Evolutionary conservation across 805 yeast species (phyloP).

Genomic region (Yarrowia sp.): DNA sequence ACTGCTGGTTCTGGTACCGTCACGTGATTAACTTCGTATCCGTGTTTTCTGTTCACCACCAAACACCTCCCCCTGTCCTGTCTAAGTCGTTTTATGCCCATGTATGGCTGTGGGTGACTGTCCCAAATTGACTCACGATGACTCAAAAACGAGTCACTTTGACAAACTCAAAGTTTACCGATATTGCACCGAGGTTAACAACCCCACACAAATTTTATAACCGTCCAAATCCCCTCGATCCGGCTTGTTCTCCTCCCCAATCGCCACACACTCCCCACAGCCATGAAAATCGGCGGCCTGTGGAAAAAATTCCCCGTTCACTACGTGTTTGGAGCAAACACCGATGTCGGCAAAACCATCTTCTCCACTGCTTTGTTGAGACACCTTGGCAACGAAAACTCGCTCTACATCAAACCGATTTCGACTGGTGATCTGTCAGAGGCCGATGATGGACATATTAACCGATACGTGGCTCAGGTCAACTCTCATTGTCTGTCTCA

Average conservation of each 20-base stretch:
- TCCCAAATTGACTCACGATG: not conserved
- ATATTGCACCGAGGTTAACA: not conserved
- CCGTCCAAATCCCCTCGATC: not conserved
- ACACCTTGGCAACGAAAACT: constrained; percentile 11
- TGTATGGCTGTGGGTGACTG: not conserved
- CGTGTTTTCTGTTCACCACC: not conserved
- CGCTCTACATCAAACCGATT: constrained; percentile 33
- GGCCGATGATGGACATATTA: constrained; percentile 31
- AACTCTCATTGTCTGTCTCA: constrained; percentile 29
- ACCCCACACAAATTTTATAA: constrained; percentile 8
- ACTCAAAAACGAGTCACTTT: not conserved
- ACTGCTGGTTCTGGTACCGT: not conserved
- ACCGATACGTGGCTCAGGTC: constrained; percentile 17
- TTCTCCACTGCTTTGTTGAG: constrained; percentile 31
- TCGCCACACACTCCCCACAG: not conserved
- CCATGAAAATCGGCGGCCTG: constrained; percentile 19
- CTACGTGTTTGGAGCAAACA: constrained; percentile 34
- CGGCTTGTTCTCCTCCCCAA: not conserved
- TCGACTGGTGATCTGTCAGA: constrained; percentile 33
- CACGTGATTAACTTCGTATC: not conserved
- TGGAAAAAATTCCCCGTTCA: constrained; percentile 25
- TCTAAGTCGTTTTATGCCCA: constrained; percentile 1
- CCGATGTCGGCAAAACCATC: constrained; percentile 35
- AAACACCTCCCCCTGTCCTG: not conserved
- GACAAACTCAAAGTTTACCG: not conserved